These are phyloP conservation scores for Gossypium arboreum DNA, from an alignment of 345 rosid species.

Conservation along the genomic window DNA sequence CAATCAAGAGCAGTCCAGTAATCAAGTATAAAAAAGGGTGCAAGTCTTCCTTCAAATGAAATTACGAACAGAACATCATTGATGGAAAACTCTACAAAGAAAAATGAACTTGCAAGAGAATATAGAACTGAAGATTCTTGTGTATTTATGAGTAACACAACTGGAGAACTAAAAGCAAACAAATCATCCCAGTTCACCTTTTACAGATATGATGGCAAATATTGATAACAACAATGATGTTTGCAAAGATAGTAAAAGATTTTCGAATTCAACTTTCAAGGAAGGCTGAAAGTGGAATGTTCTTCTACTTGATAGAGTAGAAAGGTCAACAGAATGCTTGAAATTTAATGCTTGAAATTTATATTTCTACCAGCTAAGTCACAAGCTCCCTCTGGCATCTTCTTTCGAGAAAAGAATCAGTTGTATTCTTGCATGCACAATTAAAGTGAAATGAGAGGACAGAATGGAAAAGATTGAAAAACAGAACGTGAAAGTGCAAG, in stretches of 20 bases:
- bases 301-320: neutral
- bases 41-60: conserved; percentile 1
- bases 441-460: neutral
- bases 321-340: neutral
- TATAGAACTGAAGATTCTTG: neutral
- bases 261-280: neutral
- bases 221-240: neutral
- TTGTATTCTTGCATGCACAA: neutral
- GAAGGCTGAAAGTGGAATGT: neutral
- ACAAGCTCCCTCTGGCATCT: neutral
- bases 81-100: neutral
- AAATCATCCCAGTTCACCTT: neutral
- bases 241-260: neutral
- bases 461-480: neutral
- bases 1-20: conserved; percentile 10
- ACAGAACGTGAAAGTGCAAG: neutral
- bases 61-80: neutral
- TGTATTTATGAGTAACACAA: neutral
- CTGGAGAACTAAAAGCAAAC: neutral
- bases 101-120: neutral
- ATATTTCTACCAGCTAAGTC: neutral
- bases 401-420: neutral
- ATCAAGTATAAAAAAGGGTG: neutral
- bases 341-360: neutral
- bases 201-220: neutral